Percentiles rank a stretch among this genome's conserved stretches.
These are phyloP conservation scores for Phalaenopsis hybrid DNA, from an alignment of 116 monocot genomes.

Conservation along the genomic window DNA sequence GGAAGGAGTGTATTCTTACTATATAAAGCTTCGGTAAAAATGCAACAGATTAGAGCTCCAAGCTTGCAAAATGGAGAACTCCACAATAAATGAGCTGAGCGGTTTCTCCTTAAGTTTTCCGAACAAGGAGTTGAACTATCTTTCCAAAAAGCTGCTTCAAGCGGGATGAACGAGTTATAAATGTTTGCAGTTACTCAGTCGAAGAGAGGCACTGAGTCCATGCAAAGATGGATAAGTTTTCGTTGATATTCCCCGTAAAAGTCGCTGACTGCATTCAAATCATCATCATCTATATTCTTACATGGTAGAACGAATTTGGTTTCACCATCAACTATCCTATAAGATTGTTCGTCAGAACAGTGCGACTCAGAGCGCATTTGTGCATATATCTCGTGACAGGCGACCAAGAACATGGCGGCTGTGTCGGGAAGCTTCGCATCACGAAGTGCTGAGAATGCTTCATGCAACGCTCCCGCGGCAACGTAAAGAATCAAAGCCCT, in stretches of 20 bases:
- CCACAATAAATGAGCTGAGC: neutral
- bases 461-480: slow-evolving; percentile 80
- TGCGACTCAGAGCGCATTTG: slow-evolving; percentile 19
- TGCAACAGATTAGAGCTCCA: neutral
- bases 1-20: too few relatives aligned
- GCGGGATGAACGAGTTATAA: neutral
- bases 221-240: slow-evolving; percentile 88
- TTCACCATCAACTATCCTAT: slow-evolving; percentile 7
- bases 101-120: neutral
- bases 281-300: slow-evolving; percentile 48
- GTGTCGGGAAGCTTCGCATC: slow-evolving; percentile 70
- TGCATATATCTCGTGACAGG: slow-evolving; percentile 81
- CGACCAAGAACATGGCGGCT: slow-evolving; percentile 95
- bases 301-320: slow-evolving; percentile 45
- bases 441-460: slow-evolving; percentile 79
- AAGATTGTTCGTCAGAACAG: slow-evolving; percentile 11
- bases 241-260: slow-evolving; percentile 87
- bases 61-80: neutral
- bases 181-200: slow-evolving; percentile 29
- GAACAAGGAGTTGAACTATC: neutral
- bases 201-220: slow-evolving; percentile 60
- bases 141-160: neutral
- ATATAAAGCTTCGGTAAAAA: neutral
- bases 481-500: slow-evolving; percentile 89
- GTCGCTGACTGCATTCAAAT: slow-evolving; percentile 60